Evolutionary conservation across 305 asterid species (phyloP).

Genomic region (Coffea humblotiana): DNA sequence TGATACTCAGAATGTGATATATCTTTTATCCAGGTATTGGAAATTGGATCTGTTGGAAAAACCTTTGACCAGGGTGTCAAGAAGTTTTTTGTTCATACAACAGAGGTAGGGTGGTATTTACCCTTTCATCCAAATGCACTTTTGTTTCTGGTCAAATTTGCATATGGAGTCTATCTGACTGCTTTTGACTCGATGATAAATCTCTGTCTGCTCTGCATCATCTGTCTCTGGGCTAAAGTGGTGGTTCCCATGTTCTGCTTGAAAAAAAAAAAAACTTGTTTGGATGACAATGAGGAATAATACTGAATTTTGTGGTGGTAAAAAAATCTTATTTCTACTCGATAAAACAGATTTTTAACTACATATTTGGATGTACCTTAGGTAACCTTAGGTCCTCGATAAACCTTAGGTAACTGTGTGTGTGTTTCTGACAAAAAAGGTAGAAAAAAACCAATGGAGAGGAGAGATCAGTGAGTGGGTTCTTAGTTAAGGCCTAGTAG

Average conservation of each 20-base stretch:
- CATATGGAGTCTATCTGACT: not conserved
- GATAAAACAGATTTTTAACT: not conserved
- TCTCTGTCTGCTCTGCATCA: not conserved
- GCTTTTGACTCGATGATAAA: not conserved
- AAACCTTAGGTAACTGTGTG: too few species aligned
- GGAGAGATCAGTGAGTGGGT: too few species aligned
- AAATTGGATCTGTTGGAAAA: conserved; percentile 97
- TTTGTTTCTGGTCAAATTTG: not conserved
- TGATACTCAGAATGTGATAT: not conserved
- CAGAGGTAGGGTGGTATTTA: conserved; percentile 57
- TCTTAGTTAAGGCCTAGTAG: too few species aligned
- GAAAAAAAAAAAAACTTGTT: not conserved
- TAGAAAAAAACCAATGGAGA: too few species aligned
- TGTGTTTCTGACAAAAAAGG: too few species aligned
- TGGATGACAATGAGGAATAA: not conserved
- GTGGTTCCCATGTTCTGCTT: not conserved
- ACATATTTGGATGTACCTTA: too few species aligned
- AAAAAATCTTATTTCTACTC: not conserved
- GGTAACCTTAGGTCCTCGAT: too few species aligned
- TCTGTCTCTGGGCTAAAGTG: conserved; percentile 2
- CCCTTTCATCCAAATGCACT: conserved; percentile 6
- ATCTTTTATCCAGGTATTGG: conserved; percentile 63
- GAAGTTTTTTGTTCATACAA: conserved; percentile 69
- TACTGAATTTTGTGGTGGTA: not conserved
- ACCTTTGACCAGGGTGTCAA: conserved; percentile 52